Evolutionary conservation across 2,329 filamentous ascomycete species (phyloP).

Genomic region (Fusarium sp.): DNA sequence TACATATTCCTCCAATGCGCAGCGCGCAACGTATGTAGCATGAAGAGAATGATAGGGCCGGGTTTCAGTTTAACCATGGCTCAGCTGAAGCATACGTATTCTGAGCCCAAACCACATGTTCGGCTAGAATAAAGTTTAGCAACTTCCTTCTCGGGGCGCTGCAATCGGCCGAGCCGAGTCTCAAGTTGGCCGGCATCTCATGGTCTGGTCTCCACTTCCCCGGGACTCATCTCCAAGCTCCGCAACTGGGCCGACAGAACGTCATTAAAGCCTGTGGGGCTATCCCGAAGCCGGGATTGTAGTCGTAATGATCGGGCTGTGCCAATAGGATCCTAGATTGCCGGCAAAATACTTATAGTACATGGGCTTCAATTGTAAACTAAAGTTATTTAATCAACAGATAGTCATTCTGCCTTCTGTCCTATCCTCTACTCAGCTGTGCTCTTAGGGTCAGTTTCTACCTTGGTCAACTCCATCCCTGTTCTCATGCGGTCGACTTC

Average conservation of each 20-base stretch:
- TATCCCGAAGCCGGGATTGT: constrained; percentile 2
- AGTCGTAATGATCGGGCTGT: background rate
- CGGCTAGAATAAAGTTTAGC: too few relatives aligned
- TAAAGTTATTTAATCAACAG: background rate
- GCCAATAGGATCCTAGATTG: background rate
- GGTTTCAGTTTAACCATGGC: background rate
- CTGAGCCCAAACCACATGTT: too few relatives aligned
- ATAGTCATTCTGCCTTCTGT: background rate
- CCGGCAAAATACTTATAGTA: background rate
- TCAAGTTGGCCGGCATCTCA: background rate
- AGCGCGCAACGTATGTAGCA: background rate
- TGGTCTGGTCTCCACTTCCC: background rate
- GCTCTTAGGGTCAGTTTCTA: background rate
- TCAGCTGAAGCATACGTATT: too few relatives aligned
- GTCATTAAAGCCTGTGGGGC: background rate
- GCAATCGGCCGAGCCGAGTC: background rate
- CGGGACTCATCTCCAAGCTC: background rate
- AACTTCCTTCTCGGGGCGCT: too few relatives aligned
- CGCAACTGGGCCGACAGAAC: background rate
- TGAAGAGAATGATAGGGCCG: background rate
- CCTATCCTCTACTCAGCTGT: background rate
- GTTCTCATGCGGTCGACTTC: background rate
- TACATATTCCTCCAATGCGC: constrained; percentile 21
- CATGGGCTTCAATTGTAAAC: background rate
- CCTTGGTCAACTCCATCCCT: background rate